phyloP scores from a whole-genome alignment of 129 eudicot species.

The Artemisia tridentata region DNA sequence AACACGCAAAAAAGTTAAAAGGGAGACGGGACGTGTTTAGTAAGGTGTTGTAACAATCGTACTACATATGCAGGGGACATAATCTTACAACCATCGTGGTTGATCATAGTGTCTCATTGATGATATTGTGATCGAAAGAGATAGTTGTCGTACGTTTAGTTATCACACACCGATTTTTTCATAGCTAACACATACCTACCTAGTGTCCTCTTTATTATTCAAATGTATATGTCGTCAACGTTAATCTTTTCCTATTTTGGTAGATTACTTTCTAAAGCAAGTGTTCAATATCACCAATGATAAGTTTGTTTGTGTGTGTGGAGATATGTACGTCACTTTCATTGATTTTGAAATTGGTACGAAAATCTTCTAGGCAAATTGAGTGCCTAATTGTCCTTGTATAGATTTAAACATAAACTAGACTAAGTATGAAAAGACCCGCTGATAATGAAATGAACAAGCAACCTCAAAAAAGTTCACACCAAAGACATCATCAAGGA shows the following conservation, averaged over 20 bases:
- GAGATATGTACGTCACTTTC: too few species aligned
- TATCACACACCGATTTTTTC: neutral
- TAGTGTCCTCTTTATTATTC: neutral
- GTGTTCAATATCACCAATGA: too few species aligned
- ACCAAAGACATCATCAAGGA: too few species aligned
- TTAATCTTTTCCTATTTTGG: neutral
- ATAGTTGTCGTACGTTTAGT: neutral
- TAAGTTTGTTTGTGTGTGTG: too few species aligned
- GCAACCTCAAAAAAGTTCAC: too few species aligned
- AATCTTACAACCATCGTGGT: neutral
- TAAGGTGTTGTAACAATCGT: neutral
- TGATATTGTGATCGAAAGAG: neutral
- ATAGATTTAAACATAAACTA: too few species aligned
- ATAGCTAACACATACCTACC: neutral
- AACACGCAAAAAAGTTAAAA: neutral
- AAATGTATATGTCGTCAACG: neutral
- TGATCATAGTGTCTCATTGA: neutral
- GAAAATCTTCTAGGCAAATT: too few species aligned
- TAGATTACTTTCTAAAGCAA: too few species aligned
- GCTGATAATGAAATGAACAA: too few species aligned
- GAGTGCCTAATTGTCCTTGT: too few species aligned
- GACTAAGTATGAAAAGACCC: too few species aligned
- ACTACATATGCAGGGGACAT: conserved; percentile 5
- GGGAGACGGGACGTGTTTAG: neutral
- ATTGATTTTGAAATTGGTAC: too few species aligned